A percentile compares a stretch with the other conserved stretches of the same genome.
Evolutionary conservation across 306 rosid genomes (phyloP).

Genomic region (Vigna radiata): DNA sequence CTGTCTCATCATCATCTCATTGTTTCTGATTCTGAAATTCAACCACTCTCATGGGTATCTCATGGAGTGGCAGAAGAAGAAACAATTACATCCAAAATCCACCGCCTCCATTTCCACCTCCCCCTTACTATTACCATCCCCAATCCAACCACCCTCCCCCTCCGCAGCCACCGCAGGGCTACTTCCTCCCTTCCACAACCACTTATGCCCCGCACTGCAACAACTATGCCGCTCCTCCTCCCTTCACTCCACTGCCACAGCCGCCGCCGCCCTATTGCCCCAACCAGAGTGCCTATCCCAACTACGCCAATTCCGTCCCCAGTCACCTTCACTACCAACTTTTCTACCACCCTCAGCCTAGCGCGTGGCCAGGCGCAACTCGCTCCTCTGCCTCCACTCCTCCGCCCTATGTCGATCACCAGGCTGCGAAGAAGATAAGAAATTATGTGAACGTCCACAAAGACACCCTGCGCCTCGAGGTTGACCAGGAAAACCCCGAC

Average conservation of each 20-base stretch:
- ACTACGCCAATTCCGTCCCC: conserved; percentile 31
- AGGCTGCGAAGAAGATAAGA: conserved; percentile 77
- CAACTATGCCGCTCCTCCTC: conserved; percentile 43
- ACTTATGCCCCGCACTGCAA: conserved; percentile 37
- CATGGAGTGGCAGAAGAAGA: conserved; percentile 71
- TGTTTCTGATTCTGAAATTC: neutral
- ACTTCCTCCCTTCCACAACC: conserved; percentile 42
- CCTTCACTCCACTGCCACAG: neutral
- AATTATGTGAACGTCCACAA: conserved; percentile 83
- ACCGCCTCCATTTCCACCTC: conserved; percentile 46
- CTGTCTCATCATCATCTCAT: neutral
- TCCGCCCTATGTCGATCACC: conserved; percentile 79
- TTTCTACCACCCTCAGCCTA: conserved; percentile 61
- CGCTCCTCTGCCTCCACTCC: conserved; percentile 53
- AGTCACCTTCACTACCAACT: conserved; percentile 57
- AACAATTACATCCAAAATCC: conserved; percentile 52
- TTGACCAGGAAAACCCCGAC: conserved; percentile 71
- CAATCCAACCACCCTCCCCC: conserved; percentile 54
- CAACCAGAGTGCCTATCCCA: conserved; percentile 46
- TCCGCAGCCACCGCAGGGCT: conserved; percentile 48
- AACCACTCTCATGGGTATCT: conserved; percentile 65
- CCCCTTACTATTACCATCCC: conserved; percentile 49
- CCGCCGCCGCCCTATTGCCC: conserved; percentile 54
- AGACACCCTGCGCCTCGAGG: conserved; percentile 64
- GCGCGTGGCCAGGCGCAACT: conserved; percentile 56